Evolutionary conservation across 2,329 filamentous ascomycete species (phyloP), one percentile per base, ranked within the genome.

Genomic region (Mollisiaceae sp.): DNA sequence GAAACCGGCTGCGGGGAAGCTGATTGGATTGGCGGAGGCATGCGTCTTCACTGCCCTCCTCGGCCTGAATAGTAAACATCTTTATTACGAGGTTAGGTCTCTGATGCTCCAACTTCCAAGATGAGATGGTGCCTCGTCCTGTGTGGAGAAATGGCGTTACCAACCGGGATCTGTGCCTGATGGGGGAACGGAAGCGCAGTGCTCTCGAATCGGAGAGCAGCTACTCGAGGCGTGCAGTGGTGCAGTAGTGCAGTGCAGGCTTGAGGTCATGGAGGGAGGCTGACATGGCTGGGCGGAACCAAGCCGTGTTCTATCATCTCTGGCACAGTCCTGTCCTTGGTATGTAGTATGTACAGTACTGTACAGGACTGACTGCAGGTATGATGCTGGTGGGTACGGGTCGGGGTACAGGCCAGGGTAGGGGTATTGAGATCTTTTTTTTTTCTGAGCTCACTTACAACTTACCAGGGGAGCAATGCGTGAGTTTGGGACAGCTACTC

Each of bases 111-210:
- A n/a, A 5, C 18, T 5, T 45, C 41, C 38, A 41, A 20, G 43
- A 45, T 18, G n/a, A 2, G 43, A 45, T 45, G 43, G 43, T 3
- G 8, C 43, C 8, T n/a, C 12, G 8, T 45, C 11, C n/a, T 2
- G 32, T 54, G 50, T 54, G 56, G 57, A 59, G 38, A 32, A 59
- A 47, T 60, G 58, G 58, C 58, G 39, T 60, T 60, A 50, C 41
- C 50, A 12, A 41, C 43, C 22, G 38, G 59, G 59, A 54, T 60
- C 58, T n/a, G 14, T 27, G 36, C 12, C 22, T 35, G 32, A 38
- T 61, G 59, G 59, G 39, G 43, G 36, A 61, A 61, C 32, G 59
- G 59, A 61, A 54, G 18, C 5, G 32, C 27, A 15, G 18, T 12
- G 45, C 15, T 60, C 45, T 24, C 59, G 27, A 54, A 54, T 54